Evolutionary conservation across 306 rosid species (phyloP), one percentile per base, ranked within the genome.

Genomic region (Hylodesmum podocarpum): DNA sequence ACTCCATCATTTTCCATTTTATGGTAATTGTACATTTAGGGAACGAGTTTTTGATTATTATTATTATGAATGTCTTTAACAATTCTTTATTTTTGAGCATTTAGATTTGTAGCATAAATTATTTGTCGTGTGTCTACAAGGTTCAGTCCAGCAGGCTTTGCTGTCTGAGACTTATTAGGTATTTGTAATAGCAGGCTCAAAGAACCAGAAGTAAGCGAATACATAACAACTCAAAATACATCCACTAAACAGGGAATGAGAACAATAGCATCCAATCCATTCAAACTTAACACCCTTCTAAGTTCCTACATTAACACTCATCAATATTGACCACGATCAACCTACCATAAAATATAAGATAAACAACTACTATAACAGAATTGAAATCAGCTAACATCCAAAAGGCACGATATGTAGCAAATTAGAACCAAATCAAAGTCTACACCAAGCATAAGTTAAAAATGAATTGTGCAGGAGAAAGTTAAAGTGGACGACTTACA

Each of bases 401-500:
- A 37, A 21, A 24, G 40, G 55, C 12, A 7, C 8, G 0, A 33
- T 3, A 33, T 19, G 19, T 15, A 47, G 19, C 4, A 44, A 59
- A 67, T 33, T 9, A 15, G 53, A 77, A 39, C n/a, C 34, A 46
- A 72, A 43, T 77, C 18, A 49, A 50, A 36, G 27, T 21, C 10
- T 16, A 58, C 21, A 64, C n/a, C 1, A 21, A 36, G 50, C 65
- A 50, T 9, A 6, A 50, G 18, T 27, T 29, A 61, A 54, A 1
- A 1, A 11, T 5, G 57, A 46, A 46, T 19, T 5, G 19, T 34
- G 9, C 7, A 4, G 21, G 15, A 72, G 28, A 36, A 73, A 77
- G 63, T 72, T 24, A 0, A 4, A 79, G 68, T 33, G 59, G 33
- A 78, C 24, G 43, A 83, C 96, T 89, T 77, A 93, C 94, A 79